Evolutionary conservation across 2,329 filamentous ascomycete genomes (phyloP).

Genomic region (Emmonsiellopsis sp.): DNA sequence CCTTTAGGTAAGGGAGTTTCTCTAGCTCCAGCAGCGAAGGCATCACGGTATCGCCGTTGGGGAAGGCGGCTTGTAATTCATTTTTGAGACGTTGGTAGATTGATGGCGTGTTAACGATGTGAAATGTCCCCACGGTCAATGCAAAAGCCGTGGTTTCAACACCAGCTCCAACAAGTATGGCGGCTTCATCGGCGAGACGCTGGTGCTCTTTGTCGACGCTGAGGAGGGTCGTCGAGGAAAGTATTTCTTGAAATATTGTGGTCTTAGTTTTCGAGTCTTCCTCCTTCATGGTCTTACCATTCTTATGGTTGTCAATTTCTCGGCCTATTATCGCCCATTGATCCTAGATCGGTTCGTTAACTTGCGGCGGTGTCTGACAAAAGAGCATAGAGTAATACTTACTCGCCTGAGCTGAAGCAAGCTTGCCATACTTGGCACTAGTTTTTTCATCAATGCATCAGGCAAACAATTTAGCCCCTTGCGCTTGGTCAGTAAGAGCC

Average conservation of each 20-base stretch:
- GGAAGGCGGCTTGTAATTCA: slow-evolving; percentile 17
- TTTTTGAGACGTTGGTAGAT: slow-evolving; percentile 14
- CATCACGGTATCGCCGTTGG: slow-evolving; percentile 8
- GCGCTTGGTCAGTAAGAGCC: neutral
- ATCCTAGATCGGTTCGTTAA: too few species aligned
- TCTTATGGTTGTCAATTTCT: too few species aligned
- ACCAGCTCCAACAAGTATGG: slow-evolving; percentile 19
- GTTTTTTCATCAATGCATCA: slow-evolving; percentile 7
- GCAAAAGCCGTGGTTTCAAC: slow-evolving; percentile 19
- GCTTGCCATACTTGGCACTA: slow-evolving; percentile 8
- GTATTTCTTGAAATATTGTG: slow-evolving; percentile 20
- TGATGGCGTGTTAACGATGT: slow-evolving; percentile 17
- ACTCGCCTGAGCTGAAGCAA: slow-evolving; percentile 9
- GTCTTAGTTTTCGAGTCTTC: neutral
- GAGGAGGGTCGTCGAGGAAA: slow-evolving; percentile 12
- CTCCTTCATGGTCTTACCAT: too few species aligned
- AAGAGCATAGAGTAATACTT: neutral
- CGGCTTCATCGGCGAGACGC: slow-evolving; percentile 20
- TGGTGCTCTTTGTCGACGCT: slow-evolving; percentile 13
- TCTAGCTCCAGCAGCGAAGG: slow-evolving; percentile 1
- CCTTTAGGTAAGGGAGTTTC: slow-evolving; percentile 6
- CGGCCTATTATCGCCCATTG: too few species aligned
- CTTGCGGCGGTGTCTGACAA: too few species aligned
- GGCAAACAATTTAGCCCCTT: slow-evolving; percentile 9
- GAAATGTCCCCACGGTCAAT: slow-evolving; percentile 18